Conservation (phyloP, 192 early-diverging fungal species). For the Coemansia sp. region DNA sequence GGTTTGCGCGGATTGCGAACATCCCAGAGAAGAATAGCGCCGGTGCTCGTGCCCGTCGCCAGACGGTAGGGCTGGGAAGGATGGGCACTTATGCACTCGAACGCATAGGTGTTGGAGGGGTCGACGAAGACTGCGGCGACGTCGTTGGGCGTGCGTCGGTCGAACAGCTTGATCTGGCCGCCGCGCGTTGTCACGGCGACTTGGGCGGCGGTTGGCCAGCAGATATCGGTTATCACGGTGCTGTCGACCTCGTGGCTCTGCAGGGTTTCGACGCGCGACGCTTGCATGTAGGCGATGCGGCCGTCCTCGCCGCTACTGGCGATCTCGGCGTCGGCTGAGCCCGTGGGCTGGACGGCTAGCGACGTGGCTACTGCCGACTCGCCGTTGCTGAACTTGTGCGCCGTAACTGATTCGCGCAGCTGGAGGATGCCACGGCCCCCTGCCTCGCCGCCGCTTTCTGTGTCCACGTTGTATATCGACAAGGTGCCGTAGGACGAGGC, state of each 20-base stretch:
- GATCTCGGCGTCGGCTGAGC: constrained; percentile 21
- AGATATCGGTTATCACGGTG: constrained; percentile 39
- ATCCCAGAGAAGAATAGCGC: constrained; percentile 48
- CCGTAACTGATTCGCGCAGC: constrained; percentile 30
- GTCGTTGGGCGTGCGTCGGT: constrained; percentile 27
- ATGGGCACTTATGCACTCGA: constrained; percentile 48
- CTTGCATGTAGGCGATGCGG: constrained; percentile 14
- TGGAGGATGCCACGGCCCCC: too few relatives aligned
- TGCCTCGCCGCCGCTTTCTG: too few relatives aligned
- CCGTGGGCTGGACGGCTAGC: constrained; percentile 30
- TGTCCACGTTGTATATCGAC: constrained; percentile 30
- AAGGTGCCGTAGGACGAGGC: constrained; percentile 41
- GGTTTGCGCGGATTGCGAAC: constrained; percentile 38
- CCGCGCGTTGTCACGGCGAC: constrained; percentile 37
- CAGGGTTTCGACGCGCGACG: constrained; percentile 27
- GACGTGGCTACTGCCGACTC: constrained; percentile 34
- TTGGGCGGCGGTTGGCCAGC: constrained; percentile 48
- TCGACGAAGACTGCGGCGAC: constrained; percentile 41
- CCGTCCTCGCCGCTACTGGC: constrained; percentile 55
- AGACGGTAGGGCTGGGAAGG: constrained; percentile 52
- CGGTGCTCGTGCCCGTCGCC: constrained; percentile 43
- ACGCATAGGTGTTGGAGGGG: constrained; percentile 9
- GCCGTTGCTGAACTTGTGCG: constrained; percentile 34
- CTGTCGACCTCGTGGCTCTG: constrained; percentile 40
- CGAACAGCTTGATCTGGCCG: constrained; percentile 53